phyloP scores from a whole-genome alignment of 2,329 filamentous ascomycete species.

The Neoascochyta sp. region DNA sequence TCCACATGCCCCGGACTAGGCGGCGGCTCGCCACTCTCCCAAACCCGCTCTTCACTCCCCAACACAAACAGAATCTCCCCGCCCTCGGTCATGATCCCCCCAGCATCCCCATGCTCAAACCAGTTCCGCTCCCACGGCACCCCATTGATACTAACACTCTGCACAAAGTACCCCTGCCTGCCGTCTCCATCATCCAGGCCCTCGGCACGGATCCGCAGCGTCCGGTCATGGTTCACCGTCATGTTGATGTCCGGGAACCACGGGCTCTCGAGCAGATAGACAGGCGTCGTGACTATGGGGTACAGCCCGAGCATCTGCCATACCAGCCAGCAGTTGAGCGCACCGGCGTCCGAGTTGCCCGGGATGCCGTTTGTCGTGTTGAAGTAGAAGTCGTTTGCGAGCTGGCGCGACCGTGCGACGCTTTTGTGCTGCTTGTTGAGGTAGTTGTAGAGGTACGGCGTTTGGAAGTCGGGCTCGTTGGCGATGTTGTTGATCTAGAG shows the following conservation, averaged over 20 bases:
- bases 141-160: slow-evolving; percentile 53
- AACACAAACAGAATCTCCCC: slow-evolving; percentile 35
- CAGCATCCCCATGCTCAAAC: slow-evolving; percentile 51
- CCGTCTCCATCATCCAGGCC: slow-evolving; percentile 41
- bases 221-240: slow-evolving; percentile 34
- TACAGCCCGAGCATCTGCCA: slow-evolving; percentile 52
- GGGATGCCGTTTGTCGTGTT: slow-evolving; percentile 42
- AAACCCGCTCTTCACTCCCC: slow-evolving; percentile 23
- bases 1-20: slow-evolving; percentile 34
- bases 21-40: slow-evolving; percentile 33
- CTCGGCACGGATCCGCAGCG: slow-evolving; percentile 47
- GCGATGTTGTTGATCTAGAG: slow-evolving; percentile 33
- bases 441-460: slow-evolving; percentile 43
- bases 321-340: slow-evolving; percentile 50
- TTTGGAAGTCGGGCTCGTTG: slow-evolving; percentile 42
- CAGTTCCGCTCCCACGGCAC: slow-evolving; percentile 52
- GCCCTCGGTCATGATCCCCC: slow-evolving; percentile 31
- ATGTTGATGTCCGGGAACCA: slow-evolving; percentile 44
- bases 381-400: slow-evolving; percentile 43
- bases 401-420: slow-evolving; percentile 28
- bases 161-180: slow-evolving; percentile 50
- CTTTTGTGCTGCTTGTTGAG: slow-evolving; percentile 40
- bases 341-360: slow-evolving; percentile 47
- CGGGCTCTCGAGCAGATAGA: slow-evolving; percentile 47
- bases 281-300: slow-evolving; percentile 47